Evolutionary conservation across 2,329 filamentous ascomycete species (phyloP).

Genomic region (Monilinia laxa): DNA sequence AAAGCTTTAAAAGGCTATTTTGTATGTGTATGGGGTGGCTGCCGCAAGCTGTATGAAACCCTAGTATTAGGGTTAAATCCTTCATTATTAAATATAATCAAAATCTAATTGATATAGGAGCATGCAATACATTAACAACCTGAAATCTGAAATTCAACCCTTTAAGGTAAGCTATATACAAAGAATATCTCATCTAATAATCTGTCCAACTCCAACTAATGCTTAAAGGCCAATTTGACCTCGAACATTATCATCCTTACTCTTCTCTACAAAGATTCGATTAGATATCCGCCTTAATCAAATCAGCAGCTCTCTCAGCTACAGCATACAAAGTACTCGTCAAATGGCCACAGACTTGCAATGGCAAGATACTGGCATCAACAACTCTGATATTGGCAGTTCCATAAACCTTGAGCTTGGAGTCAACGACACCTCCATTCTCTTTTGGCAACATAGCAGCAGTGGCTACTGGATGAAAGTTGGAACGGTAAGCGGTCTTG

Average conservation of each 20-base stretch:
- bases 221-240: too few relatives aligned
- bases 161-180: too few relatives aligned
- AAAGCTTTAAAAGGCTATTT: too few relatives aligned
- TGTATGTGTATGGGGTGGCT: too few relatives aligned
- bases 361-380: slow-evolving; percentile 30
- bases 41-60: too few relatives aligned
- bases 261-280: not conserved
- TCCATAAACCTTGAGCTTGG: slow-evolving; percentile 30
- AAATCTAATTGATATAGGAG: too few relatives aligned
- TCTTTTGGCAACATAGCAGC: slow-evolving; percentile 31
- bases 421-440: slow-evolving; percentile 30
- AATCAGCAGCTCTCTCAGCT: slow-evolving; percentile 29
- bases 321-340: slow-evolving; percentile 29
- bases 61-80: too few relatives aligned
- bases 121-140: too few relatives aligned
- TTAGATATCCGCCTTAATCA: slow-evolving; percentile 23
- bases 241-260: not conserved
- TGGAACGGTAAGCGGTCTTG: slow-evolving; percentile 19
- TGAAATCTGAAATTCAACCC: too few relatives aligned
- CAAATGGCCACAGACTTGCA: slow-evolving; percentile 28
- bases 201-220: too few relatives aligned
- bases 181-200: too few relatives aligned
- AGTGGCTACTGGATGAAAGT: slow-evolving; percentile 29
- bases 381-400: slow-evolving; percentile 28
- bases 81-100: too few relatives aligned